Evolutionary conservation across 176 grass and related monocot genomes (phyloP), one percentile per base, ranked within the genome.

Genomic region (Zea luxurians): DNA sequence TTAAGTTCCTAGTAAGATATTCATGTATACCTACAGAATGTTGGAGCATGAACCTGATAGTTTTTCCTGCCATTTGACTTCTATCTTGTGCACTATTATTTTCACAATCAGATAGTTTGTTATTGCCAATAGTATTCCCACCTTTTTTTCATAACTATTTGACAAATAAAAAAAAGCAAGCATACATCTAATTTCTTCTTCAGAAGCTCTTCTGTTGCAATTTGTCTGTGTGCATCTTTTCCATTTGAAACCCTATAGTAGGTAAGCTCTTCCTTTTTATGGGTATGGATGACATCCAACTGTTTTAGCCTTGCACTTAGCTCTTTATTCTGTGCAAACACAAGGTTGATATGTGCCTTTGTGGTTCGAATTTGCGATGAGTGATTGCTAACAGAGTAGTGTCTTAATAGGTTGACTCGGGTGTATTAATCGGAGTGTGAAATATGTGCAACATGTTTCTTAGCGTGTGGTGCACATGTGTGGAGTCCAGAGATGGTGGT

Each of bases 11-110:
- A 40, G 38, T 40, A 40, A 40, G 38, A 40, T 40, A 40, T 40
- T 40, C 38, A 4, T 40, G 38, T 40, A 4, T 40, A 94, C 95
- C 89, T 94, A 92, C 68, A 97, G 83, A 86, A 93, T 63, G 41
- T 64, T 90, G 46, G 44, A 73, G 69, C 89, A 92, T 70, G 94
- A 84, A 44, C 62, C 82, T 20, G 83, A 75, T 62, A 97, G 73
- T 34, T 94, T 86, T 78, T 92, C 27, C 83, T 21, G 85, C 80
- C 13, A 94, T 81, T 66, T 90, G 79, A 16, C 59, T 84, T 68
- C 95, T 90, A 16, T 90, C 74, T 27, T 88, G 80, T 78, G 94
- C 89, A 4, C 83, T 94, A 80, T 92, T 89, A 91, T 98, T 80
- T 81, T 74, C 44, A 88, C 60, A 83, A 16, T 61, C 37, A 75